Base-by-base conservation (phyloP, 73 alveolate species). In the Symbiodinium pilosum region DNA sequence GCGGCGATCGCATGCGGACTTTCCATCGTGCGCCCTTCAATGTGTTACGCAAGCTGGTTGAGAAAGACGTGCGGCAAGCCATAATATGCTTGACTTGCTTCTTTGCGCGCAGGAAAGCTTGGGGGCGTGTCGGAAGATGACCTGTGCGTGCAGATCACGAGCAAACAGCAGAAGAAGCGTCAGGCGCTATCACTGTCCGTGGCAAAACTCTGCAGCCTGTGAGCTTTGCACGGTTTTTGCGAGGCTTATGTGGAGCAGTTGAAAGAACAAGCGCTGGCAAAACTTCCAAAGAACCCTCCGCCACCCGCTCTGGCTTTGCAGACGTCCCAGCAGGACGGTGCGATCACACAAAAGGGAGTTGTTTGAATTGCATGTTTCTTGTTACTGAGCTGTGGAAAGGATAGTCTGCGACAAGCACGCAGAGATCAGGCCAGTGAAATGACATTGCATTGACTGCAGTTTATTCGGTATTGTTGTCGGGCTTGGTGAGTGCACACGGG, bases 221-320 rank as follows among this genome's bases (percentile, higher is more conserved):
- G 59, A 47, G 81, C 38, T n/a, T 64, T 3, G 81, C 28, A 16
- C 59, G 14, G 59, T 56, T 56, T 26, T 6, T 32, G 9, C 77
- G 28, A 91, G 97, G 97, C 97, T n/a, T 91, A 91, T 30, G 97
- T 91, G 97, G 89, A 91, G 97, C 77, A 91, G 97, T 39, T 91
- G 56, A 91, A 91, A 43, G 97, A 91, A 32, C 56, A 91, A 40
- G 97, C 97, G 52, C 32, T 91, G 89, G 97, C 97, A 3, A 91
- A 91, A 54, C 47, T 91, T 43, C 97, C 97, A 51, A 91, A 91
- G 81, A 91, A 91, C 47, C 97, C 89, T 8, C 97, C 97, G 30
- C 97, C 97, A 3, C 97, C 97, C 0, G 87, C 97, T 54, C 39
- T 91, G 97, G 41, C 51, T 43, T 41, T 68, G 97, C 30, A 68